These are phyloP conservation scores for Botrytis galanthina DNA, from an alignment of 2,329 filamentous ascomycete species.

Conservation along the genomic window DNA sequence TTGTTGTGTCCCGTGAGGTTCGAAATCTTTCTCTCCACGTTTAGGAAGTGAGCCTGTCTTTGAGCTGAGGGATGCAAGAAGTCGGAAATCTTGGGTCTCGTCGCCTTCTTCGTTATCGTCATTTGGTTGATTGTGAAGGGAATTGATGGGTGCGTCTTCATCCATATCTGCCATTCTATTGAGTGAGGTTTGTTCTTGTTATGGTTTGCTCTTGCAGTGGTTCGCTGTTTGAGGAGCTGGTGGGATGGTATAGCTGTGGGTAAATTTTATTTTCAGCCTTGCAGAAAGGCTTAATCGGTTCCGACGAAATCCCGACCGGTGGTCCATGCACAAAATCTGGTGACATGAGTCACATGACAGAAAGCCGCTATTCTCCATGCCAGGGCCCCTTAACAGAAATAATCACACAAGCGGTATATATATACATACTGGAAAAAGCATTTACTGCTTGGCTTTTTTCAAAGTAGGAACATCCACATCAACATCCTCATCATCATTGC, in stretches of 20 bases:
- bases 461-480: too few species aligned
- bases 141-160: slow-evolving; percentile 38
- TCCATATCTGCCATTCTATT: slow-evolving; percentile 35
- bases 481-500: too few species aligned
- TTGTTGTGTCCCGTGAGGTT: slow-evolving; percentile 81
- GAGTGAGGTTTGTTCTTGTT: neutral
- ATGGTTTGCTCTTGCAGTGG: neutral
- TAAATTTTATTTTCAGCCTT: slow-evolving; percentile 27
- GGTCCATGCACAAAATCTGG: neutral
- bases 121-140: slow-evolving; percentile 28
- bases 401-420: too few species aligned
- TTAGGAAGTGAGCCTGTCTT: slow-evolving; percentile 67
- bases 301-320: neutral
- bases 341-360: too few species aligned
- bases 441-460: too few species aligned
- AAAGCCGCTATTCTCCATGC: too few species aligned
- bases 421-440: too few species aligned
- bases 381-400: too few species aligned
- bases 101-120: slow-evolving; percentile 68
- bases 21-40: slow-evolving; percentile 96
- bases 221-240: neutral
- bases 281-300: slow-evolving; percentile 22
- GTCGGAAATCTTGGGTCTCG: slow-evolving; percentile 82
- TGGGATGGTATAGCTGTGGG: neutral
- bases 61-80: slow-evolving; percentile 56